Base-by-base conservation (phyloP, 1,284 basidiomycete genomes). In the Ceratobasidium sp. region DNA sequence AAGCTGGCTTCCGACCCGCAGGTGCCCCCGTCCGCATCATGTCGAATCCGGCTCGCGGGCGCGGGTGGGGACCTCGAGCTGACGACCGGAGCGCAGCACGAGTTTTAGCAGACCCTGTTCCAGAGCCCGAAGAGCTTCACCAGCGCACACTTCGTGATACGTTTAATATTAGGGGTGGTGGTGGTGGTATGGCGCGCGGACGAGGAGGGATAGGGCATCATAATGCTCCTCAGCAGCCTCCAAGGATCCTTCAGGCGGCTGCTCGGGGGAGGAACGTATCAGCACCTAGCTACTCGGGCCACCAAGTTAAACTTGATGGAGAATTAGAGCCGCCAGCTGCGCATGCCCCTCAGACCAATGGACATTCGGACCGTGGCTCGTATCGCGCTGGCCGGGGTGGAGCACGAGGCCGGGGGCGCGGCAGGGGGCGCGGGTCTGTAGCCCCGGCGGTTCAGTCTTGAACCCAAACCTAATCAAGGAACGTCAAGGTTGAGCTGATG, bases 1-100 rank as follows among this genome's bases (percentile, higher is more conserved):
- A 84, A 9, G 82, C 87, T 43, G 89, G 90, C 13, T 92, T 90
- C 84, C 85, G 88, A 67, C 84, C 86, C 5, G 85, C 81, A 13
- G 78, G 78, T 6, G 66, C 80, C 4, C 82, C 82, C 13, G 81
- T 87, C 9, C 82, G 84, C 26, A 88, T 90, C 57, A 86, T 89
- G 88, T 80, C 86, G 4, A 94, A 94, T 78, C 92, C 80, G 14
- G 50, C 64, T 6, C 64, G 64, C 32, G 64, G 64, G 16, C 49
- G 64, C 16, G 64, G 64, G 18, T 67, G 64, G 64, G 43, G 43
- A 21, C 21, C 41, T 3, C 64, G 46, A 26, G 13, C n/a, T 3
- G 64, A 67, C 38, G 64, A 55, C 50, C 35, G 64, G 13, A 44
- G 35, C 21, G 64, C 50, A 2, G 64, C 64, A 30, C 49, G 64